Evolutionary conservation across 495 filamentous ascomycete species (phyloP).

Genomic region (Massariosphaeria phaeospora): DNA sequence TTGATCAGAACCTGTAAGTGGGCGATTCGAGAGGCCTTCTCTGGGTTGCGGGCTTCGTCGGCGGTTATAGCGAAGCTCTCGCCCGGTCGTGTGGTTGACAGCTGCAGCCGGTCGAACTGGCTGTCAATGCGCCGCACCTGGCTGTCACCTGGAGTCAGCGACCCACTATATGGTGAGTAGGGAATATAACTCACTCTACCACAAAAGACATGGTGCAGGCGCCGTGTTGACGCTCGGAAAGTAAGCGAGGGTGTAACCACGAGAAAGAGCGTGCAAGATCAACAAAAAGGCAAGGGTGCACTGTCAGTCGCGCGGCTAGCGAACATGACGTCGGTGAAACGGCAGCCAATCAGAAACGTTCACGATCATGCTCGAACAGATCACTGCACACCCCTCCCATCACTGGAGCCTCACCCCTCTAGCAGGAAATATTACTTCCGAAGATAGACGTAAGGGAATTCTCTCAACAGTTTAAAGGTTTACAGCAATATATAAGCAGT

Average conservation of each 20-base stretch:
- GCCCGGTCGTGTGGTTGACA: slow-evolving; percentile 41
- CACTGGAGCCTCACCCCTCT: too few relatives aligned
- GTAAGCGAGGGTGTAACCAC: background rate
- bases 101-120: slow-evolving; percentile 71
- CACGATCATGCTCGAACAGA: too few relatives aligned
- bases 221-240: slow-evolving; percentile 7
- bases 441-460: too few relatives aligned
- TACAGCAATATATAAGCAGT: too few relatives aligned
- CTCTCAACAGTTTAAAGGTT: too few relatives aligned
- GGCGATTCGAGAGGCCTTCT: slow-evolving; percentile 27
- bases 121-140: slow-evolving; percentile 73
- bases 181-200: slow-evolving; percentile 30
- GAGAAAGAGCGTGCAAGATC: background rate
- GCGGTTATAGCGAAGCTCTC: slow-evolving; percentile 28
- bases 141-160: slow-evolving; percentile 45
- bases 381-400: too few relatives aligned
- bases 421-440: too few relatives aligned
- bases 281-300: background rate
- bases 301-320: background rate
- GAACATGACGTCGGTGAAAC: slow-evolving; percentile 1
- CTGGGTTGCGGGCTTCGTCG: slow-evolving; percentile 32
- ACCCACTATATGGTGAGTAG: background rate
- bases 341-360: background rate
- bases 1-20: slow-evolving; percentile 61
- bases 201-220: slow-evolving; percentile 34